Percentiles rank a stretch among this genome's conserved stretches.
These are phyloP conservation scores for Zychaea mexicana DNA, from an alignment of 371 early-diverging fungal species.

Conservation along the genomic window DNA sequence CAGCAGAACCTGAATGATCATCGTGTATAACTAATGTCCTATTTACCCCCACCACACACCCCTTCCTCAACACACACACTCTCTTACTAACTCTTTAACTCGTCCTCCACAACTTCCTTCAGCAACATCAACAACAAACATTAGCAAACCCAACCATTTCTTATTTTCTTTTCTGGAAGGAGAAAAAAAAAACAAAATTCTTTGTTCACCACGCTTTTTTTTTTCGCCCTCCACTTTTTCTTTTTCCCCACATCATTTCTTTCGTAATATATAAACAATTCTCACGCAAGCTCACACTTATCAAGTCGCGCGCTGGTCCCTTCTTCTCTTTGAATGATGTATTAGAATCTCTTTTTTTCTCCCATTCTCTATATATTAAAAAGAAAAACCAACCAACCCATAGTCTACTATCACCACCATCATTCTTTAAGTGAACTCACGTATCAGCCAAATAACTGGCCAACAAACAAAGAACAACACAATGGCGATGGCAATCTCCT, in stretches of 20 bases:
- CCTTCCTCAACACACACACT: neutral
- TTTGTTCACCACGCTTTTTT: too few species aligned
- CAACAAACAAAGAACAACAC: neutral
- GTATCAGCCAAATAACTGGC: neutral
- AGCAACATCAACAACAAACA: too few species aligned
- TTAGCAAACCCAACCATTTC: too few species aligned
- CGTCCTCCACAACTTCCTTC: too few species aligned
- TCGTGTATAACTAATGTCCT: slow-evolving; percentile 2
- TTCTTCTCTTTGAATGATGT: too few species aligned
- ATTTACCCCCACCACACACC: neutral
- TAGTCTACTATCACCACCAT: too few species aligned
- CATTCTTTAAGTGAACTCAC: neutral
- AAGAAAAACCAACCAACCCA: neutral
- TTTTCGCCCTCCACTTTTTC: neutral
- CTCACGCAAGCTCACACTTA: too few species aligned
- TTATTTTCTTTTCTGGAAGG: too few species aligned
- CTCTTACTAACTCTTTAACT: too few species aligned
- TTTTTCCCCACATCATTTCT: too few species aligned
- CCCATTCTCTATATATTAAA: neutral
- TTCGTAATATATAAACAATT: too few species aligned
- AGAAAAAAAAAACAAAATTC: neutral
- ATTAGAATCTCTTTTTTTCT: neutral
- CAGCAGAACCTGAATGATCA: slow-evolving; percentile 11
- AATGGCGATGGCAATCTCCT: slow-evolving; percentile 16
- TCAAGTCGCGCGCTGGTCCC: too few species aligned